Percentiles rank a stretch among this genome's conserved stretches.
Conservation (phyloP, 495 filamentous ascomycete genomes). For the Penicillium daleae region DNA sequence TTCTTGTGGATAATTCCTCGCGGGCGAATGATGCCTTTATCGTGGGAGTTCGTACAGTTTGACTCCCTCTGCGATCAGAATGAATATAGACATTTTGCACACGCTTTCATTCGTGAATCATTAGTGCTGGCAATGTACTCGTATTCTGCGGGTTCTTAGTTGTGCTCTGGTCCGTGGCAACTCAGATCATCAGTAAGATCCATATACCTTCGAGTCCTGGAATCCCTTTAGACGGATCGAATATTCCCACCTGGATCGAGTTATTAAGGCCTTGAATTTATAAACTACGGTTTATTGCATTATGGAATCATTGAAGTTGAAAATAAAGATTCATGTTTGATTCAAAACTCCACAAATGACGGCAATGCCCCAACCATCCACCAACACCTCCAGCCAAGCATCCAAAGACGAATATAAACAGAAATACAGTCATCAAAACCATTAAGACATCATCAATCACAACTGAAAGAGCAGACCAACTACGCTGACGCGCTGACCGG, state of each 20-base stretch:
- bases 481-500: conserved; percentile 49
- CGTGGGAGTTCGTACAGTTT: background rate
- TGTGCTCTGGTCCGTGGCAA: too few relatives aligned
- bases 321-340: conserved; percentile 2
- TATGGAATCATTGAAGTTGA: background rate
- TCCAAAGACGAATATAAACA: conserved; percentile 4
- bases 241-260: background rate
- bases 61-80: conserved; percentile 10
- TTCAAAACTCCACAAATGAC: conserved; percentile 7
- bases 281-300: background rate
- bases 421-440: conserved; percentile 25
- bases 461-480: conserved; percentile 8
- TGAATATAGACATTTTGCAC: conserved; percentile 15
- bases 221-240: background rate
- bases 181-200: too few relatives aligned
- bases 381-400: conserved; percentile 10
- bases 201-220: too few relatives aligned
- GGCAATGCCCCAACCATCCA: conserved; percentile 3
- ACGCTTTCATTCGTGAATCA: background rate
- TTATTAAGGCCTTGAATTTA: too few relatives aligned
- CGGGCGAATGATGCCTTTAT: conserved; percentile 11
- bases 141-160: background rate
- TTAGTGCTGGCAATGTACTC: background rate
- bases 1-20: conserved; percentile 21
- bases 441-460: conserved; percentile 15